Base-by-base conservation (phyloP, 2,329 filamentous ascomycete species). In the Hypomyces rosellus region DNA sequence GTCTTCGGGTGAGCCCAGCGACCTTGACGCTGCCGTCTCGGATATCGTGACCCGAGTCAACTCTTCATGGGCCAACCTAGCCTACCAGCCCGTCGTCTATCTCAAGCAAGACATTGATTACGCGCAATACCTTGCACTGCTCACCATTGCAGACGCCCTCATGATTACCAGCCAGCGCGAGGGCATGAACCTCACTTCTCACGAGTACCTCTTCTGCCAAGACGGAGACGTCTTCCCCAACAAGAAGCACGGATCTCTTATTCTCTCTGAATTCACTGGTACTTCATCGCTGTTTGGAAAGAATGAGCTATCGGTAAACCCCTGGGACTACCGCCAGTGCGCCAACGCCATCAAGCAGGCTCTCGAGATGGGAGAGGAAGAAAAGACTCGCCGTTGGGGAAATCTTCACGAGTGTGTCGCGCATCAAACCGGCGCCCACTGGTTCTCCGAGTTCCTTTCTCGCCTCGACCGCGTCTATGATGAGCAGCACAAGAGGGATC, bases 41-140 rank as follows among this genome's bases (percentile, higher is more conserved):
- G 90, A 96, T 65, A 96, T 97, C 64, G 90, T 95, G 55, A 95
- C 89, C 47, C 84, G 92, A 53, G 92, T 97, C 65, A 96, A 97
- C 67, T 93, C 89, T 1, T 84, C 84, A 1, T 91, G 91, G 76
- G 91, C 91, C 6, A 96, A 90, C 22, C 75, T 97, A 45, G 88
- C 89, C 0, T 93, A 96, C 62, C 90, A 95, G 62, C 92, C 92
- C 1, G 80, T 97, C 11, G 88, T 96, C 5, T 96, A 96, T 67
- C 75, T 97, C 48, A 91, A 95, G 68, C 92, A 97, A 67, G 92
- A 97, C 61, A 93, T 97, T 53, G 85, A 88, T 51, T 96, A 95
- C 63, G 77, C 88, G 0, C 91, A 96, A 64, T 97, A 96, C 61
- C 78, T 97, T n/a, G 92, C 91, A 2, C 75, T 97, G 7, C 77